Evolutionary conservation across 306 rosid species (phyloP), one percentile per base, ranked within the genome.

Genomic region (Malus sieversii): DNA sequence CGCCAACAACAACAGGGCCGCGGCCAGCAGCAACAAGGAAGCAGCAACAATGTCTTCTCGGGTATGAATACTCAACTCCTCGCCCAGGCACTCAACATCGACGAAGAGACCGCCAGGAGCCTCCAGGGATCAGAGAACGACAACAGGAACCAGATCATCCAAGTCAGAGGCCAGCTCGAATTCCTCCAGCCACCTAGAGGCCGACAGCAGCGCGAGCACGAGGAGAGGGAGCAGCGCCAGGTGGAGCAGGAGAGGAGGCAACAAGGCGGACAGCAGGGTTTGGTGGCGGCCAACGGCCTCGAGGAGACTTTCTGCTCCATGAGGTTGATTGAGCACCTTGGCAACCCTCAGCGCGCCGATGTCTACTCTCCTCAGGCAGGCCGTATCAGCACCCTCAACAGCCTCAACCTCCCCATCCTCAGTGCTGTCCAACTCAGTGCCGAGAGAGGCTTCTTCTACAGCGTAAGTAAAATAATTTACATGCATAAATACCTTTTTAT

Each of bases 141-240:
- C 55, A 8, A 75, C 4, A 80, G 91, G 32, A 69, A 74, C 42
- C 71, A 61, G 73, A 90, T 93, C 1, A 76, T 89, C 0, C 82
- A 25, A 78, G 91, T 90, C 4, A 30, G 70, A 59, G 80, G 78
- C 0, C 38, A 40, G 2, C 83, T 90, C 6, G 62, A 75, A 18
- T 44, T 88, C 12, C 35, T 87, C n/a, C 78, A 71, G 65, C 93
- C 97, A 5, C 78, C 75, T 20, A 2, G 76, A 13, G 71, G 77
- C 1, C 27, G 64, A 6, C 67, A 77, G 1, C 77, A 57, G 42
- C 74, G 29, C 1, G 75, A 81, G 6, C 61, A 76, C 4, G 77
- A 70, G 27, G 74, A 72, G 78, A 19, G 44, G 18, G 6, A 20
- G 11, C 57, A 67, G 15, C 40, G 40, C 22, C 76, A 69, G 63